These are phyloP conservation scores for Neurospora crassa DNA, from an alignment of 2,329 filamentous ascomycete genomes.

Conservation along the genomic window DNA sequence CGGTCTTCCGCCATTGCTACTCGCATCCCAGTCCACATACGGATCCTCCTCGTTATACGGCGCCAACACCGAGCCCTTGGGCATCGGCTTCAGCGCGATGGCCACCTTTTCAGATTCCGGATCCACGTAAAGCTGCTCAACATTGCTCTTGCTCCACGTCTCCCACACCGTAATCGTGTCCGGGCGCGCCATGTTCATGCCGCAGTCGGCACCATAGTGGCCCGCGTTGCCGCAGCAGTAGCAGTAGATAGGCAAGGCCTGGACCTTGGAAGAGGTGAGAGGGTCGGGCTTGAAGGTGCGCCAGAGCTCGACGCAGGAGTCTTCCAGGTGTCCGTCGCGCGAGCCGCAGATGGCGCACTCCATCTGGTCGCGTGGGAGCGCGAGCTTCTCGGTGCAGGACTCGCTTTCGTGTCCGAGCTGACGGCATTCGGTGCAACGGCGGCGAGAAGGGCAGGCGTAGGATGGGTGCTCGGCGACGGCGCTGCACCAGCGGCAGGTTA, in stretches of 20 bases:
- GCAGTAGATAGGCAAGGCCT: constrained; percentile 41
- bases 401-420: constrained; percentile 48
- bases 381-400: constrained; percentile 47
- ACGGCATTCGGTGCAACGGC: constrained; percentile 49
- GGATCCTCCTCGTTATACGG: neutral
- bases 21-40: neutral
- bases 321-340: constrained; percentile 43
- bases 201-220: constrained; percentile 51
- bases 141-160: constrained; percentile 44
- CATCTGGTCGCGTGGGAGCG: constrained; percentile 36
- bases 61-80: neutral
- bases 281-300: constrained; percentile 38
- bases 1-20: constrained; percentile 4
- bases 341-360: constrained; percentile 53
- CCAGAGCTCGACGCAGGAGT: constrained; percentile 52
- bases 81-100: constrained; percentile 18
- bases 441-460: constrained; percentile 39
- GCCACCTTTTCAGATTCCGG: constrained; percentile 28
- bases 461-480: constrained; percentile 33
- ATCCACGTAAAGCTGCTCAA: constrained; percentile 38
- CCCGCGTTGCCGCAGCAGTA: constrained; percentile 43
- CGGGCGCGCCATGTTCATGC: constrained; percentile 17
- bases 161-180: constrained; percentile 23
- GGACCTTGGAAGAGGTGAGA: constrained; percentile 36
- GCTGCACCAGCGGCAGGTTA: constrained; percentile 39